Percentiles rank a stretch among this genome's conserved stretches.
phyloP scores from a whole-genome alignment of 1,284 basidiomycete genomes.

The Prillingera fragicola region DNA sequence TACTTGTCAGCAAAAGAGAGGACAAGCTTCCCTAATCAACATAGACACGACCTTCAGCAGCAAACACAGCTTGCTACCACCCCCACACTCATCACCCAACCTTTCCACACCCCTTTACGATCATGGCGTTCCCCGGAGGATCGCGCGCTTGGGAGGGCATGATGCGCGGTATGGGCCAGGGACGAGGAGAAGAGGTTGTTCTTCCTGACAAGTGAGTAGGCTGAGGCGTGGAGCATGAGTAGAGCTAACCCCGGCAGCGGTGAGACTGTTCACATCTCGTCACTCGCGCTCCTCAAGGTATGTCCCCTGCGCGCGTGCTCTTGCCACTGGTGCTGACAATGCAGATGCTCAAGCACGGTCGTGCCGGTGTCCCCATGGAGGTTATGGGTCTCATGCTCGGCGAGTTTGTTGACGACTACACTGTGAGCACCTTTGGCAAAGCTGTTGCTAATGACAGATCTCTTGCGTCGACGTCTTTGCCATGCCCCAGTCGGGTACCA shows the following conservation, averaged over 20 bases:
- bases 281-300: constrained; percentile 86
- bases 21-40: no score
- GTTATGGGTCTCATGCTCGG: constrained; percentile 99
- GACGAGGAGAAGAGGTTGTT: constrained; percentile 36
- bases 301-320: constrained; percentile 18
- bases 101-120: no score
- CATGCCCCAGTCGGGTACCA: constrained; percentile 99
- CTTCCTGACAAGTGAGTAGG: constrained; percentile 46
- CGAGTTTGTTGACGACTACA: constrained; percentile 98
- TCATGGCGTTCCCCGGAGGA: no score
- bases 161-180: no score
- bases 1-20: no score
- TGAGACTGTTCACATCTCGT: constrained; percentile 86
- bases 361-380: constrained; percentile 98
- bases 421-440: constrained; percentile 53
- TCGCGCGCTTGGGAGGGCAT: no score
- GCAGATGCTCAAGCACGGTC: constrained; percentile 98
- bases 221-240: no score
- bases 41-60: no score
- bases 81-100: no score
- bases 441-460: constrained; percentile 29
- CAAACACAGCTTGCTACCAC: no score
- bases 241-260: constrained; percentile 56
- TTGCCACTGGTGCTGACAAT: not conserved
- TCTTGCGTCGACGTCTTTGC: constrained; percentile 98